Conservation (phyloP, 257 asterid species). For the Anisodus acutangulus region DNA sequence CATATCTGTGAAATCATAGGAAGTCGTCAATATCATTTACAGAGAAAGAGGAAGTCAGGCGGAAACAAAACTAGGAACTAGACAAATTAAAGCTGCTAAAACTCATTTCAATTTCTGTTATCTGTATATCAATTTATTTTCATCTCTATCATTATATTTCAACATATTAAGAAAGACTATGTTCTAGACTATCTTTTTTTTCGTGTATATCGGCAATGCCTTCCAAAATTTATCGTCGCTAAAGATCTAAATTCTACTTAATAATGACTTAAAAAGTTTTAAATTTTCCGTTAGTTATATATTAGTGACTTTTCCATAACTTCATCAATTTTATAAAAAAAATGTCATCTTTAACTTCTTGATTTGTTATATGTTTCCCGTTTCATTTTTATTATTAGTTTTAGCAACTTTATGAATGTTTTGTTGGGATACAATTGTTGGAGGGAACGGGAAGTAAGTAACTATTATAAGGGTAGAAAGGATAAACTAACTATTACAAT, state of each 20-base stretch:
- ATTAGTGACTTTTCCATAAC: neutral
- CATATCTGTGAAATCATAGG: conserved; percentile 57
- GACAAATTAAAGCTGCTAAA: too few relatives aligned
- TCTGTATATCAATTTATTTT: too few relatives aligned
- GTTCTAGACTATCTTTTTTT: neutral
- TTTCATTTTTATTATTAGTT: too few relatives aligned
- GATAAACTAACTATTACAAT: too few relatives aligned
- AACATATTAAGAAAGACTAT: neutral
- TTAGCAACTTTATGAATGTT: too few relatives aligned
- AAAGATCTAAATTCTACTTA: neutral
- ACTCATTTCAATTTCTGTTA: too few relatives aligned
- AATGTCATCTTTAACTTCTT: neutral
- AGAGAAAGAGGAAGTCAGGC: too few relatives aligned
- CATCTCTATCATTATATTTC: neutral
- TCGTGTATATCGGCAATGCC: neutral
- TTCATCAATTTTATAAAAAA: neutral
- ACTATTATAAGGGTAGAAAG: too few relatives aligned
- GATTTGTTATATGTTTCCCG: neutral
- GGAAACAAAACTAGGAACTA: too few relatives aligned
- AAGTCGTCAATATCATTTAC: neutral
- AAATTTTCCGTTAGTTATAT: neutral
- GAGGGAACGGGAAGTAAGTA: too few relatives aligned
- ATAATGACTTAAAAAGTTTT: neutral
- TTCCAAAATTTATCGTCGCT: neutral
- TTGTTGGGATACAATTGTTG: too few relatives aligned